Conservation (phyloP, 148 eudicot genomes). For the Cornus florida region DNA sequence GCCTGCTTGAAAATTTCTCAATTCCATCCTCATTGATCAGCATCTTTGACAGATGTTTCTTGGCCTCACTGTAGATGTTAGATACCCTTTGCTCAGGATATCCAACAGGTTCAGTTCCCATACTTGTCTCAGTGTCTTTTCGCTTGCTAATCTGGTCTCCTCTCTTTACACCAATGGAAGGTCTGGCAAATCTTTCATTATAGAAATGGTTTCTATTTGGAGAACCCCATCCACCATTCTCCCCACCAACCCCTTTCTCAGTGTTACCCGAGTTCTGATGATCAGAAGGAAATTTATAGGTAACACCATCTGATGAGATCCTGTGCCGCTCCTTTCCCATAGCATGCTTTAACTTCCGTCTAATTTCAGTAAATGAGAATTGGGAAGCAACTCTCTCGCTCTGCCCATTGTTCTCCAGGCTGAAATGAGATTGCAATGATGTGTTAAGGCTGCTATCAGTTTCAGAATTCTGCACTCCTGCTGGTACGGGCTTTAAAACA, state of each 20-base stretch:
- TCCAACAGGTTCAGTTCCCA: constrained; percentile 22
- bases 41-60: constrained; percentile 89
- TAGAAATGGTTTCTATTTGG: constrained; percentile 86
- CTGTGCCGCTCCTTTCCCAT: constrained; percentile 65
- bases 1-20: constrained; percentile 36
- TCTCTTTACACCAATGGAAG: constrained; percentile 38
- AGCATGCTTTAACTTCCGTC: constrained; percentile 63
- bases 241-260: constrained; percentile 47
- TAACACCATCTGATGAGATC: constrained; percentile 11
- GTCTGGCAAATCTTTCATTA: constrained; percentile 66
- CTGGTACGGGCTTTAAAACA: constrained; percentile 73
- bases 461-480: constrained; percentile 23
- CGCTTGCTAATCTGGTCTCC: constrained; percentile 36
- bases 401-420: constrained; percentile 30
- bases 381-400: constrained; percentile 42
- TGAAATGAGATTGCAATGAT: constrained; percentile 32
- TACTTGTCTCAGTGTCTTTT: constrained; percentile 18
- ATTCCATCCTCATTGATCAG: constrained; percentile 57
- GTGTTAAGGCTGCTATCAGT: constrained; percentile 22
- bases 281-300: constrained; percentile 22
- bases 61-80: constrained; percentile 74
- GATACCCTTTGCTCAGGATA: constrained; percentile 56
- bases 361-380: constrained; percentile 75
- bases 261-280: constrained; percentile 25
- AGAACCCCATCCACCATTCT: constrained; percentile 58